Percentiles rank a stretch among this genome's conserved stretches.
Conservation (phyloP, 2,329 filamentous ascomycete genomes). For the Proliferodiscus dingleyae region DNA sequence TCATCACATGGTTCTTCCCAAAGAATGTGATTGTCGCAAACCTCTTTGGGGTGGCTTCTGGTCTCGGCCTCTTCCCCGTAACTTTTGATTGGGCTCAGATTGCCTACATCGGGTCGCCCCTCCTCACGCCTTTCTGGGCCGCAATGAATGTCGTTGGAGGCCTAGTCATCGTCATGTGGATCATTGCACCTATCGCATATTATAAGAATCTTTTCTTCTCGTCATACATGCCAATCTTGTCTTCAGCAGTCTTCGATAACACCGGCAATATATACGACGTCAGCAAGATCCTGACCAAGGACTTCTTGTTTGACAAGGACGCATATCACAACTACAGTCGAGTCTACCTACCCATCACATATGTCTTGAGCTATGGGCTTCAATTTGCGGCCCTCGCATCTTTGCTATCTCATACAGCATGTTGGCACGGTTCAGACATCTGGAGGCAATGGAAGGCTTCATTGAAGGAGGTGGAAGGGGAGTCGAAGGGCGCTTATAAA, state of each 20-base stretch:
- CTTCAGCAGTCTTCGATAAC: conserved; percentile 81
- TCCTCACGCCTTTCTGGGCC: conserved; percentile 82
- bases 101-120: conserved; percentile 74
- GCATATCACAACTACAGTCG: conserved; percentile 79
- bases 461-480: conserved; percentile 55
- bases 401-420: conserved; percentile 72
- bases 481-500: conserved; percentile 47
- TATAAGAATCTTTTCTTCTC: conserved; percentile 77
- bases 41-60: conserved; percentile 80
- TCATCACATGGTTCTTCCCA: conserved; percentile 83
- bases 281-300: conserved; percentile 68
- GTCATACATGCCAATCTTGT: conserved; percentile 82
- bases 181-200: conserved; percentile 73
- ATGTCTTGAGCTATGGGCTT: conserved; percentile 79
- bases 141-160: conserved; percentile 80
- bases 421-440: conserved; percentile 83
- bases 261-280: conserved; percentile 76
- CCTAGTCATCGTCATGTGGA: conserved; percentile 79
- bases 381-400: conserved; percentile 81
- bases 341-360: conserved; percentile 82
- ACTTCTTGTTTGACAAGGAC: conserved; percentile 72
- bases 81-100: conserved; percentile 93
- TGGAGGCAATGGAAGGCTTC: conserved; percentile 70
- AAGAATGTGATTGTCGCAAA: conserved; percentile 83
- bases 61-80: conserved; percentile 75